Base-by-base conservation (phyloP, 208 protist species). In the Leishmania guyanensis region DNA sequence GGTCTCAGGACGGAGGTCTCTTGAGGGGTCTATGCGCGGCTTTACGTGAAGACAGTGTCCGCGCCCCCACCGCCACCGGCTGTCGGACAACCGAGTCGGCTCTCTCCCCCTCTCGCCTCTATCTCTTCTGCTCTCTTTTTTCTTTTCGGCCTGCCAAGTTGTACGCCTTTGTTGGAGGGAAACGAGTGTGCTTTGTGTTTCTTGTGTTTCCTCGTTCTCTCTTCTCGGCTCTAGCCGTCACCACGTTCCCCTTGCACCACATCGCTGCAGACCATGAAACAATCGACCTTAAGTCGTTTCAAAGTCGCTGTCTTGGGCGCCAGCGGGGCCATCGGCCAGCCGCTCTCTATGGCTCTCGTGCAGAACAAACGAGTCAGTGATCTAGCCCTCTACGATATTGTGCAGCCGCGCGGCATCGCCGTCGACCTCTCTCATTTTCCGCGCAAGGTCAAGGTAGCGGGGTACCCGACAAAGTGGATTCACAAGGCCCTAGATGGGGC, bases 251-350 rank as follows among this genome's bases (percentile, higher is more conserved):
- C 9, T 72, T 43, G 12, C 68, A 50, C 22, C 36, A 36, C 2
- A 12, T 51, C 68, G 68, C 43, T 12, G 16, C 36, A 22, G 10
- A 22, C 20, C 5, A 77, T 77, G 73, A 33, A 29, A n/a, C 53
- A 14, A 22, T 65, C 73, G 10, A 29, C 22, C 39, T 56, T 66
- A 50, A 12, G 5, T 12, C 78, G 77, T 9, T 82, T 75, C 65
- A 78, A 82, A 74, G 97, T 98, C 33, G 95, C 96, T 62, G 93
- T 99, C 20, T 90, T 99, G 64, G 98, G 98, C 51, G 97, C 96
- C 56, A 97, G 91, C 46, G 98, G 98, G 79, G 98, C 98, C 46
- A 99, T 99, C 82, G 98, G 98, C 33, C 98, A 99, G 91, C 97
- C 98, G 14, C 93, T 99, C 29, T 96, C 94, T 9, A 85, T 99